phyloP scores from a whole-genome alignment of 495 filamentous ascomycete species.

The Annulohypoxylon bovei region DNA sequence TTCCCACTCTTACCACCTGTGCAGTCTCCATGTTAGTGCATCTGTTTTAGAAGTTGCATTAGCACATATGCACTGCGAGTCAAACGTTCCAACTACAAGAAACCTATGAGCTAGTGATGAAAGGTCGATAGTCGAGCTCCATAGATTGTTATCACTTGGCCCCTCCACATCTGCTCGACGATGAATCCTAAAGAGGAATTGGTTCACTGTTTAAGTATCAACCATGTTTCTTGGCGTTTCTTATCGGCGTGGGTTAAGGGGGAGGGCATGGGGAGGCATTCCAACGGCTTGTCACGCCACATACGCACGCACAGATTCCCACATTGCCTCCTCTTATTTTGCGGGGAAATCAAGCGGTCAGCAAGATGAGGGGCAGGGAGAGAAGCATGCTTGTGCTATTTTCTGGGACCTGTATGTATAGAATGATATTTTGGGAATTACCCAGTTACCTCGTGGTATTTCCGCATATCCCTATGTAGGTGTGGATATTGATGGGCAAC shows the following conservation, averaged over 20 bases:
- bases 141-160: background rate
- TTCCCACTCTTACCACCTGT: background rate
- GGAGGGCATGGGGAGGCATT: background rate
- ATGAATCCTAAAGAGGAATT: background rate
- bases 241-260: background rate
- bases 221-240: background rate
- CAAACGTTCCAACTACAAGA: background rate
- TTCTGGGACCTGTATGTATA: background rate
- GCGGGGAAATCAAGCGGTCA: constrained; percentile 15
- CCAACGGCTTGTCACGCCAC: background rate
- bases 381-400: background rate
- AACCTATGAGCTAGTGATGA: background rate
- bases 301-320: background rate
- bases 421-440: background rate
- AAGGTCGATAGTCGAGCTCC: background rate
- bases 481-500: background rate
- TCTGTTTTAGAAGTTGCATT: constrained; percentile 1
- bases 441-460: background rate
- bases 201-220: background rate
- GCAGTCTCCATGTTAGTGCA: background rate
- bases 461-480: background rate
- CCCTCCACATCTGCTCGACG: background rate
- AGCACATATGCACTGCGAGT: background rate
- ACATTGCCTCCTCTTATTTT: constrained; percentile 2
- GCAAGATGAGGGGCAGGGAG: background rate